phyloP scores from a whole-genome alignment of 208 protist species.

The Trypanosomatidae sp. region DNA sequence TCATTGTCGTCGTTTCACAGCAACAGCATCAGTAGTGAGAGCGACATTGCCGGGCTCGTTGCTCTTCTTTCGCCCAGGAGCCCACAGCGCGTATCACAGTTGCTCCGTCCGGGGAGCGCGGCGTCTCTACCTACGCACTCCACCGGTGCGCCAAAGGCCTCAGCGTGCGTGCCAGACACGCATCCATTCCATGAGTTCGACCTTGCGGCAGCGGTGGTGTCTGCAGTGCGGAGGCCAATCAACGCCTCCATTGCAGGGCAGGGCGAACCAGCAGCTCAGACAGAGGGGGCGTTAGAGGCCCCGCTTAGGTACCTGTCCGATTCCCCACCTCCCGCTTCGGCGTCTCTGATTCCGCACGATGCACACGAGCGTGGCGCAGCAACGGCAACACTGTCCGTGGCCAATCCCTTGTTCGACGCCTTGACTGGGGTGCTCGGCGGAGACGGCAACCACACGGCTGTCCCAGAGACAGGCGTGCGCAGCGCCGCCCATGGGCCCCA shows the following conservation, averaged over 20 bases:
- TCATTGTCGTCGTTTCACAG: neutral
- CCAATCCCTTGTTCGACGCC: neutral
- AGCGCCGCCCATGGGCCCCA: neutral
- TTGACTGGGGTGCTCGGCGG: neutral
- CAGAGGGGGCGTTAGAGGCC: neutral
- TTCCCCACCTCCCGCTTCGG: neutral
- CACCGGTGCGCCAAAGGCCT: neutral
- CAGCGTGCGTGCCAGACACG: neutral
- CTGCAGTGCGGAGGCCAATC: neutral
- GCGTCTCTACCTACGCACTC: neutral
- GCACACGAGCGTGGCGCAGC: neutral
- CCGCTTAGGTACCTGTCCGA: neutral
- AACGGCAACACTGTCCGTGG: neutral
- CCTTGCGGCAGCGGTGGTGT: neutral
- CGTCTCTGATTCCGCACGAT: neutral
- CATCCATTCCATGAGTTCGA: neutral
- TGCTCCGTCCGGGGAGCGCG: neutral
- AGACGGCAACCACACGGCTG: neutral
- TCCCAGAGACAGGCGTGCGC: neutral
- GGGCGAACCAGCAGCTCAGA: neutral
- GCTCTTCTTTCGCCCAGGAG: slow-evolving; percentile 5
- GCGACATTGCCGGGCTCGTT: slow-evolving; percentile 14
- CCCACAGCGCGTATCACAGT: neutral
- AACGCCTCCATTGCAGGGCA: neutral
- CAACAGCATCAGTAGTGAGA: neutral